phyloP scores from a whole-genome alignment of 2,329 filamentous ascomycete genomes.

The Cercospora sp. region DNA sequence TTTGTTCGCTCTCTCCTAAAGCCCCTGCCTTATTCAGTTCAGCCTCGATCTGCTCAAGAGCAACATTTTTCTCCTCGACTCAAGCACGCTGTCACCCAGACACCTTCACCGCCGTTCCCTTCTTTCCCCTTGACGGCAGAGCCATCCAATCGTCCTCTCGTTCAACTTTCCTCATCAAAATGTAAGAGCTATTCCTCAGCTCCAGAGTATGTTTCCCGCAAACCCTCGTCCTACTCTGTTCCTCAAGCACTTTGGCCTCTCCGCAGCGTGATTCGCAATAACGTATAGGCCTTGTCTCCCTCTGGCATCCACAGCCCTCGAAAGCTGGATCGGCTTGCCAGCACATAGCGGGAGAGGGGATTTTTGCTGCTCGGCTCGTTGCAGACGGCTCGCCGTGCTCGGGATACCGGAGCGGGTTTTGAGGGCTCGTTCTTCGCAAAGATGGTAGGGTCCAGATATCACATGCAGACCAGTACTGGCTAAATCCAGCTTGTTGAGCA shows the following conservation, averaged over 20 bases:
- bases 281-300: not conserved
- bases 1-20: too few species aligned
- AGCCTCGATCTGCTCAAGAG: too few species aligned
- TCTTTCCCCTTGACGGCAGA: not conserved
- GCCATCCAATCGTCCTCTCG: not conserved
- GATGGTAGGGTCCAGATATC: not conserved
- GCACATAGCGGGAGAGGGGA: not conserved
- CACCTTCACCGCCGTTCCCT: too few species aligned
- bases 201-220: constrained; percentile 11
- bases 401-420: not conserved
- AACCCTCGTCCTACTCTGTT: constrained; percentile 3
- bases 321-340: not conserved
- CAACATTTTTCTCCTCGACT: too few species aligned
- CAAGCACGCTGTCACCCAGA: too few species aligned
- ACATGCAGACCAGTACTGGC: not conserved
- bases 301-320: constrained; percentile 12
- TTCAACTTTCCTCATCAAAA: not conserved
- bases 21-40: too few species aligned
- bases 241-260: not conserved
- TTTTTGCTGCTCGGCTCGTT: too few species aligned
- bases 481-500: not conserved
- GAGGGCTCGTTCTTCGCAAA: not conserved
- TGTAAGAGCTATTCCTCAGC: not conserved
- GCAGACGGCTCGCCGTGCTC: too few species aligned
- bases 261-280: not conserved